phyloP scores from a whole-genome alignment of 2,329 filamentous ascomycete species.

The Alternaria triticina region DNA sequence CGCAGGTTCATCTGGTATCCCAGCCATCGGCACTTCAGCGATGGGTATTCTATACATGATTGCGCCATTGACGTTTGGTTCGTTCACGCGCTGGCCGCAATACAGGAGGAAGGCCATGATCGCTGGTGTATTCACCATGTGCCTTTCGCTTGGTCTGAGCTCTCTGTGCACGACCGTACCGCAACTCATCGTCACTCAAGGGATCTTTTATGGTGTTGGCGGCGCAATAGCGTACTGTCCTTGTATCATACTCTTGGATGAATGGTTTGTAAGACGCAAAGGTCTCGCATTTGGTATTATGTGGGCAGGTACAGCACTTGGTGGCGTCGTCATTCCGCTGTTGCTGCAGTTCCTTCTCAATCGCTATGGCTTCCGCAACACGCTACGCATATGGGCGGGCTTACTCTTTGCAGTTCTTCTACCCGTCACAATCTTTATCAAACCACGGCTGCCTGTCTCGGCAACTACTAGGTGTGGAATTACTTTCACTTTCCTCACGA shows the following conservation, averaged over 20 bases:
- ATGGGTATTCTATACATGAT: slow-evolving; percentile 59
- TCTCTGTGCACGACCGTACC: slow-evolving; percentile 61
- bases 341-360: slow-evolving; percentile 49
- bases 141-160: slow-evolving; percentile 44
- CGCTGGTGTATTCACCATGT: slow-evolving; percentile 47
- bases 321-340: slow-evolving; percentile 54
- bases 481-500: slow-evolving; percentile 39
- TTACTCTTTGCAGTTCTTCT: slow-evolving; percentile 37
- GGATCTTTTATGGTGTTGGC: slow-evolving; percentile 66
- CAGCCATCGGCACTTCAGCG: slow-evolving; percentile 69
- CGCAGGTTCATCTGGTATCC: slow-evolving; percentile 58
- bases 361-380: slow-evolving; percentile 50
- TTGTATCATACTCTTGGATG: slow-evolving; percentile 64
- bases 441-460: slow-evolving; percentile 39
- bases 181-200: slow-evolving; percentile 66
- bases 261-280: slow-evolving; percentile 66
- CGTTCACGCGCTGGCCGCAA: slow-evolving; percentile 43
- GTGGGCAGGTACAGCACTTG: slow-evolving; percentile 56
- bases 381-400: slow-evolving; percentile 50
- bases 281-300: slow-evolving; percentile 70
- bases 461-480: slow-evolving; percentile 21
- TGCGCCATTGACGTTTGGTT: slow-evolving; percentile 49
- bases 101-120: slow-evolving; percentile 37
- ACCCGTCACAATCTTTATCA: slow-evolving; percentile 43
- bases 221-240: slow-evolving; percentile 63